Evolutionary conservation across 192 early-diverging fungal species (phyloP), one percentile per base, ranked within the genome.

Genomic region (Ambispora gerdemannii): DNA sequence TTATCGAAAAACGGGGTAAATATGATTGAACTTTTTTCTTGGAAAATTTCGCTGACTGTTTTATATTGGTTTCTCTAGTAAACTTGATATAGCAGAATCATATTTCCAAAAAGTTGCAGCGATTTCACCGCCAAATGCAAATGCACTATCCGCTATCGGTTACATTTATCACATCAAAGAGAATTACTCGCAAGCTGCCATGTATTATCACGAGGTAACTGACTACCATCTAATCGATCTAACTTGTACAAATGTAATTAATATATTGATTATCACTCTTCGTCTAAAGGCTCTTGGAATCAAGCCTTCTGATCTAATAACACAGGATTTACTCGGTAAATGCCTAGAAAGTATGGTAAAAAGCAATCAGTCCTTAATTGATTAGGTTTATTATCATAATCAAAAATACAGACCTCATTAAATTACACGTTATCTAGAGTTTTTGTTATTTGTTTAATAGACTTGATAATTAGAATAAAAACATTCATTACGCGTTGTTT

Each of bases 1-100:
- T 2, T 85, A 87, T 75, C 79, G 88, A 22, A 72, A 81, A 50
- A 77, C 89, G 35, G 72, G 80, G 89, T 89, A 80, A 63, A 63
- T 25, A 15, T 59, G 38, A 43, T 43, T 10, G 7, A 38, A 28
- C 59, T 22, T n/a, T n/a, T n/a, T n/a, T n/a, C n/a, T n/a, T n/a
- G 24, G 10, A 11, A 31, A 36, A 25, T 19, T 15, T 59, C n/a
- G 31, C n/a, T 11, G 71, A 17, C 24, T 59, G 6, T 47, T 30
- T 38, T 13, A 7, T 34, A 28, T 10, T 36, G n/a, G n/a, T 8
- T 70, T 13, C 35, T 34, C 24, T 30, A 80, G 83, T 4, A 58
- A 84, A 50, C 76, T 75, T 28, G 61, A 55, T 35, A 43, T 61
- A 10, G 83, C 84, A 10, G 49, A 71, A 20, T 32, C 36, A 8